These are phyloP conservation scores for Strobilomyces echinocephalus DNA, from an alignment of 768 basidiomycete species.

Conservation along the genomic window DNA sequence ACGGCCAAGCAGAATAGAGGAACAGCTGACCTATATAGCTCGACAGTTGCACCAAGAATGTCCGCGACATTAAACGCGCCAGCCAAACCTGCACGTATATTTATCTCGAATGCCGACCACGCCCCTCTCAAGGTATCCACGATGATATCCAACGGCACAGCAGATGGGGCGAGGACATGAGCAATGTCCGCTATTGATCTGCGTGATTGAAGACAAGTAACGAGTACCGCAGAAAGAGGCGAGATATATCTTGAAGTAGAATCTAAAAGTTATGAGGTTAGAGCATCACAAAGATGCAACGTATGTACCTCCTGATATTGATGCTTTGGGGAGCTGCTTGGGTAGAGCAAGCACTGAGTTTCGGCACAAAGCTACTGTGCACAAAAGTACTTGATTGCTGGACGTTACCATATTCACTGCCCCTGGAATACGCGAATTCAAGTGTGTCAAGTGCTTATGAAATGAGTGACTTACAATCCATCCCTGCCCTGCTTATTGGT, in stretches of 20 bases:
- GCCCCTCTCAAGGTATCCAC: slow-evolving; percentile 44
- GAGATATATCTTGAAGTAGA: slow-evolving; percentile 24
- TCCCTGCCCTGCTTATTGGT: slow-evolving; percentile 38
- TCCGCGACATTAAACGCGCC: slow-evolving; percentile 42
- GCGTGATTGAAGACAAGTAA: slow-evolving; percentile 45
- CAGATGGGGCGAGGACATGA: slow-evolving; percentile 46
- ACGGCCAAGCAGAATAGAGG: neutral
- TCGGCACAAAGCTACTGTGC: slow-evolving; percentile 44
- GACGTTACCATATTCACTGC: slow-evolving; percentile 53
- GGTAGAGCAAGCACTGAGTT: slow-evolving; percentile 46
- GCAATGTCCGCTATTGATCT: slow-evolving; percentile 56
- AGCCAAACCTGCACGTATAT: slow-evolving; percentile 34
- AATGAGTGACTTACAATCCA: slow-evolving; percentile 42
- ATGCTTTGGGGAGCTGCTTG: slow-evolving; percentile 18
- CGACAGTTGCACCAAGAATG: slow-evolving; percentile 45
- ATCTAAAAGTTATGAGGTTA: slow-evolving; percentile 25
- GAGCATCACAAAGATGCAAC: neutral
- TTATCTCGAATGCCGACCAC: slow-evolving; percentile 42
- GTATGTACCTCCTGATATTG: slow-evolving; percentile 17
- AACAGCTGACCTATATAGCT: slow-evolving; percentile 32
- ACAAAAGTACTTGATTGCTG: slow-evolving; percentile 55
- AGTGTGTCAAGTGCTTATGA: neutral
- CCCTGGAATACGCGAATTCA: slow-evolving; percentile 36
- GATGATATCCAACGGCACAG: slow-evolving; percentile 39
- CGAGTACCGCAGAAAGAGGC: slow-evolving; percentile 22